Base-by-base conservation (phyloP, 495 filamentous ascomycete genomes). In the Talaromyces thailandensis region DNA sequence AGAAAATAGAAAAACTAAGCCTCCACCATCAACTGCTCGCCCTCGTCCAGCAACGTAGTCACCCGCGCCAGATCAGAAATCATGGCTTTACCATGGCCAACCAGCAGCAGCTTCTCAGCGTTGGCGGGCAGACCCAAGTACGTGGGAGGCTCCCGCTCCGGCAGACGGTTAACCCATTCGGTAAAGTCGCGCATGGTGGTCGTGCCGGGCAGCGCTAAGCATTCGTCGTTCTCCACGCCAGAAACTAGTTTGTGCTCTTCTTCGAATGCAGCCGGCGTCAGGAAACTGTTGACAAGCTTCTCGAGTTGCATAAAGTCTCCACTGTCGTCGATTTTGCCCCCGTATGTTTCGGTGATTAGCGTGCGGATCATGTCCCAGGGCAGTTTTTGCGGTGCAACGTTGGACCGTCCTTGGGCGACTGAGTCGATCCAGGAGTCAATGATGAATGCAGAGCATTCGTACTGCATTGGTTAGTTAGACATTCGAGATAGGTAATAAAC, bases 331-430 rank as follows among this genome's bases (percentile, higher is more conserved):
- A 99, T 90, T 77, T 99, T 99, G 68, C 94, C 94, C 65, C 95
- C 95, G 72, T 99, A 99, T 59, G 90, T 96, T 71, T 97, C 92
- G 7, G 87, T 88, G 56, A 98, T 82, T 9, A 99, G 87, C 52
- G 90, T 92, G 63, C 90, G 88, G 64, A 99, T 88, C 86, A 99
- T 93, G 31, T 94, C 89, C 94, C 94, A 99, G 7, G 94, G 95
- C 11, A 99, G 90, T 69, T 96, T 96, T 63, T 86, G 81, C 18
- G 94, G 94, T 6, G 92, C 90, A 58, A 98, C 86, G 72, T 99
- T 99, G 40, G 91, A 91, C 55, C 94, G 87, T 58, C 86, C 90
- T 62, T 85, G 81, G 5, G 93, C 90, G 23, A 91, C 85, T 1
- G 81, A 75, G 64, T 96, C 91, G 62, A 97, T 81, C 94, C 95